Evolutionary conservation across 441 rosid species (phyloP).

Genomic region (Adansonia gregorii): DNA sequence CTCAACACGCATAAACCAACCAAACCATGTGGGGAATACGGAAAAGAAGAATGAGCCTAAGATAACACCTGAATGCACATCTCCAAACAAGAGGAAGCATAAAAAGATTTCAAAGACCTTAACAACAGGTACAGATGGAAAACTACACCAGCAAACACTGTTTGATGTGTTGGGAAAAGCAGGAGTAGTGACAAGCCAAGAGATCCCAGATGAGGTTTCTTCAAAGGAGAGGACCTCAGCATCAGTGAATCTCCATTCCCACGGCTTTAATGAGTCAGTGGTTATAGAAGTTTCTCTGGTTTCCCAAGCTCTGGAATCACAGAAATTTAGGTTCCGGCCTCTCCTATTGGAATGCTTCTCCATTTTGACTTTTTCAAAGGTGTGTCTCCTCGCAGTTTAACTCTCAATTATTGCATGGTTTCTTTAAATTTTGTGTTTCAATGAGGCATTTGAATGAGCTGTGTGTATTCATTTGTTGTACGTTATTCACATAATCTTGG

Average conservation of each 20-base stretch:
- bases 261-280: slow-evolving; percentile 42
- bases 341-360: slow-evolving; percentile 63
- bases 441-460: background rate
- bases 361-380: slow-evolving; percentile 69
- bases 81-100: slow-evolving; percentile 49
- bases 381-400: slow-evolving; percentile 34
- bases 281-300: slow-evolving; percentile 60
- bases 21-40: slow-evolving; percentile 36
- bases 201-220: slow-evolving; percentile 47
- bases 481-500: background rate
- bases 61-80: slow-evolving; percentile 39
- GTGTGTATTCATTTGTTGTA: background rate
- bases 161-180: slow-evolving; percentile 60
- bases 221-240: slow-evolving; percentile 37
- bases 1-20: slow-evolving; percentile 40
- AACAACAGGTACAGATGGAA: slow-evolving; percentile 43
- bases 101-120: slow-evolving; percentile 47
- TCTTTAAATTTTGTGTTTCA: slow-evolving; percentile 1
- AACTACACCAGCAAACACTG: slow-evolving; percentile 63
- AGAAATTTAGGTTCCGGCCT: slow-evolving; percentile 82
- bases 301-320: slow-evolving; percentile 58
- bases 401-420: slow-evolving; percentile 16
- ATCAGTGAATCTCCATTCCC: slow-evolving; percentile 42
- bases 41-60: slow-evolving; percentile 51
- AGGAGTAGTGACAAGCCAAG: slow-evolving; percentile 54